phyloP scores from a whole-genome alignment of 2,329 filamentous ascomycete genomes.

The Dactylellina drechsleri region DNA sequence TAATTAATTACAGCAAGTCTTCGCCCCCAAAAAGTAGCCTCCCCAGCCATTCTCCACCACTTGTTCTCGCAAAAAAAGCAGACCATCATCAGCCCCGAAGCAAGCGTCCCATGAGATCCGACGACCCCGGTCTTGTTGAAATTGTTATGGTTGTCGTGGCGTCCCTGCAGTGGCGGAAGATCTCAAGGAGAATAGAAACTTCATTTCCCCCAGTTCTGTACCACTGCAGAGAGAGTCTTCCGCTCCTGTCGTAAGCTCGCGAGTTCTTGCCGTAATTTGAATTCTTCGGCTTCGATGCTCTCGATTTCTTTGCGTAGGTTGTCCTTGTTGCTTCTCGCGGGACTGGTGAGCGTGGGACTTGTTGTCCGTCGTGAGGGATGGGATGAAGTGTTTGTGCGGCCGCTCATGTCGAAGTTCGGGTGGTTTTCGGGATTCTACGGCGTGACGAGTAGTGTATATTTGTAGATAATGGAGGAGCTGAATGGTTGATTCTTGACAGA shows the following conservation, averaged over 20 bases:
- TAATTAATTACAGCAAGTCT: too few relatives aligned
- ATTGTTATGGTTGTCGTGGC: constrained; percentile 24
- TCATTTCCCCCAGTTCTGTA: constrained; percentile 16
- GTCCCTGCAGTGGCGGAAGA: constrained; percentile 42
- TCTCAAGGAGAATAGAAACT: not conserved
- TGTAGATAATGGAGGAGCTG: too few relatives aligned
- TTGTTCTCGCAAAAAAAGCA: not conserved
- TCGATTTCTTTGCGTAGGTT: constrained; percentile 36
- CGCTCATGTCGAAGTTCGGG: not conserved
- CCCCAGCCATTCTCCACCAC: too few relatives aligned
- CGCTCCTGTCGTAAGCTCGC: constrained; percentile 34
- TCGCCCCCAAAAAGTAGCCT: too few relatives aligned
- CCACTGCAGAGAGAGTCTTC: constrained; percentile 30
- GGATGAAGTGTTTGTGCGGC: not conserved
- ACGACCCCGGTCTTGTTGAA: not conserved
- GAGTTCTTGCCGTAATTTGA: constrained; percentile 35
- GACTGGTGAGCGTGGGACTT: not conserved
- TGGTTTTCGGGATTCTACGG: too few relatives aligned
- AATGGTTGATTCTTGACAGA: too few relatives aligned
- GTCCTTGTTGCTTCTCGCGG: constrained; percentile 4
- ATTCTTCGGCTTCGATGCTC: constrained; percentile 40
- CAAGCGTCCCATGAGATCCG: not conserved
- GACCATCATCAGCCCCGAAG: not conserved
- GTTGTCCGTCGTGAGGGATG: not conserved
- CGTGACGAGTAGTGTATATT: too few relatives aligned